Evolutionary conservation across 2,329 filamentous ascomycete genomes (phyloP).

Genomic region (Mycosphaerelloides madeirae): DNA sequence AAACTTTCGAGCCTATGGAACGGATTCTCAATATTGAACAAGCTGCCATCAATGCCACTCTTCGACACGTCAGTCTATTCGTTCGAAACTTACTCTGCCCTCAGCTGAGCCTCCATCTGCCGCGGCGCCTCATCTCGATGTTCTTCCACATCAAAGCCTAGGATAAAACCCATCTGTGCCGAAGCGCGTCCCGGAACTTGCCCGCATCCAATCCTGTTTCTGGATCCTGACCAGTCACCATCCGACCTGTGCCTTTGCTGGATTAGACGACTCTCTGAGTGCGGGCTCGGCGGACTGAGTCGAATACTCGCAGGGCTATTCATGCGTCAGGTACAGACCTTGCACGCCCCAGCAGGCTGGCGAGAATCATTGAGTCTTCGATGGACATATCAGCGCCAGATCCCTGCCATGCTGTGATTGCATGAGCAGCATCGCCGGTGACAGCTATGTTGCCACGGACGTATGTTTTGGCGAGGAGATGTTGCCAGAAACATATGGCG

Average conservation of each 20-base stretch:
- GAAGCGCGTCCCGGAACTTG: conserved; percentile 7
- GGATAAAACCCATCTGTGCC: conserved; percentile 13
- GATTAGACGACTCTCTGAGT: conserved; percentile 14
- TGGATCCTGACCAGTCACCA: conserved; percentile 10
- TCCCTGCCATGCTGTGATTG: conserved; percentile 1
- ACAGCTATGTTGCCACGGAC: conserved; percentile 1
- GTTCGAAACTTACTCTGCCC: no score
- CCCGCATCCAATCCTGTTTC: background rate
- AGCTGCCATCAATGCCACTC: no score
- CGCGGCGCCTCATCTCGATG: conserved; percentile 11
- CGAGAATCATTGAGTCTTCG: conserved; percentile 4
- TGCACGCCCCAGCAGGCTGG: conserved; percentile 3
- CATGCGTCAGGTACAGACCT: background rate
- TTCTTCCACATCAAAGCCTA: conserved; percentile 12
- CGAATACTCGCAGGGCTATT: conserved; percentile 7
- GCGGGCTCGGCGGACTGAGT: conserved; percentile 9
- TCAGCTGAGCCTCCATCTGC: conserved; percentile 2
- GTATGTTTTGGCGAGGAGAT: conserved; percentile 4
- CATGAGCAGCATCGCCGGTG: conserved; percentile 7
- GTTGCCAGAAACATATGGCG: background rate
- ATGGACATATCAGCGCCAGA: conserved; percentile 4
- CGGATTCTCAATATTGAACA: no score
- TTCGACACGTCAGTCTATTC: no score
- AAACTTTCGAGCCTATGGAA: no score
- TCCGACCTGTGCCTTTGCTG: conserved; percentile 9